Conservation (phyloP, 495 filamentous ascomycete species). For the Neurospora sp. region DNA sequence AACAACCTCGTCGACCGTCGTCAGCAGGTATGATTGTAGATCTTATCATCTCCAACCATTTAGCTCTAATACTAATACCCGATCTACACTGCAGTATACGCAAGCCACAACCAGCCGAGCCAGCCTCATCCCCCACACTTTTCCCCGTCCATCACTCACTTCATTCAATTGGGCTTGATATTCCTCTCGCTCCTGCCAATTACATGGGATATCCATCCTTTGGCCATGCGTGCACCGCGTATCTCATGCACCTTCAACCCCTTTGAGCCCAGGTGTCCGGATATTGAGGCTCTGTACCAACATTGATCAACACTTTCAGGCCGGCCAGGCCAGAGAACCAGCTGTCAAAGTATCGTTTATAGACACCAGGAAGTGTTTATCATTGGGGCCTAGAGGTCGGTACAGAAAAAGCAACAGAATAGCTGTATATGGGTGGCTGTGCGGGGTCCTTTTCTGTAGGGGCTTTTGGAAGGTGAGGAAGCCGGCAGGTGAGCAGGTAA, state of each 20-base stretch:
- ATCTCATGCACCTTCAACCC: no score
- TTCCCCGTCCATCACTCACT: neutral
- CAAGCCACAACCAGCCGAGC: neutral
- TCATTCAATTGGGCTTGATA: neutral
- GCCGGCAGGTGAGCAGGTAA: neutral
- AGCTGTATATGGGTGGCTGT: no score
- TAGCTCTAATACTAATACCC: neutral
- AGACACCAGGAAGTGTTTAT: neutral
- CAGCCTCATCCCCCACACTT: neutral
- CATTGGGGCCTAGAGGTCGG: neutral
- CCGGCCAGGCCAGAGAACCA: neutral
- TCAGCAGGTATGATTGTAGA: neutral
- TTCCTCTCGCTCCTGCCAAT: neutral
- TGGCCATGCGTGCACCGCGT: neutral
- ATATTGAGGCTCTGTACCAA: no score
- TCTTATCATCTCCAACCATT: neutral
- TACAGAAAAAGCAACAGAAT: neutral
- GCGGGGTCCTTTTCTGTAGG: neutral
- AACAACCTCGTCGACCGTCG: no score
- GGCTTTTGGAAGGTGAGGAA: neutral
- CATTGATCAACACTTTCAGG: no score
- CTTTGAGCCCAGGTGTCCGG: no score
- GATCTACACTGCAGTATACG: neutral
- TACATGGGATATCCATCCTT: neutral
- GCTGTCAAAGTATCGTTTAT: neutral